These are phyloP conservation scores for Chaetomium globosum DNA, from an alignment of 2,329 filamentous ascomycete genomes.

Conservation along the genomic window DNA sequence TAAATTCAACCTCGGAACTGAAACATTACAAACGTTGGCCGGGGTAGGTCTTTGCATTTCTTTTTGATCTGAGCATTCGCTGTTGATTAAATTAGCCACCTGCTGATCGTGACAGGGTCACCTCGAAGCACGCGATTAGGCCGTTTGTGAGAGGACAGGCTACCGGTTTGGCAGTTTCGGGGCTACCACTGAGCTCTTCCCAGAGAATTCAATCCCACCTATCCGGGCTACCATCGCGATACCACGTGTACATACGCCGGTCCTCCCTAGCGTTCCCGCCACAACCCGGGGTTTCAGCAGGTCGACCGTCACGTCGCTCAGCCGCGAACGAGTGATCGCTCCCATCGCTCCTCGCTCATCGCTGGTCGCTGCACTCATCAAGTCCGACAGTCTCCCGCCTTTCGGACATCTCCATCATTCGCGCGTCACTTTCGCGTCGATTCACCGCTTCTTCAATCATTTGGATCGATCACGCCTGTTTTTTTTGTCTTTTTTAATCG, in stretches of 20 bases:
- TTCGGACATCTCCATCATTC: not conserved
- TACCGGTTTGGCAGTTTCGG: not conserved
- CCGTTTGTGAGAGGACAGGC: not conserved
- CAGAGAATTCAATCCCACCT: not conserved
- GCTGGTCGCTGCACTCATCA: not conserved
- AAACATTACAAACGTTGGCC: not conserved
- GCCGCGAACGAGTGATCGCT: not conserved
- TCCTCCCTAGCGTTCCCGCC: conserved; percentile 1
- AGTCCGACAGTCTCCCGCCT: not conserved
- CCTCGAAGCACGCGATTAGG: not conserved
- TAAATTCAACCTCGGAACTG: not conserved
- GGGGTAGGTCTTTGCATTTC: not conserved
- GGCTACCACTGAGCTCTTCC: not conserved
- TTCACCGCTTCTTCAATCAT: not conserved
- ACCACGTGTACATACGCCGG: conserved; percentile 13
- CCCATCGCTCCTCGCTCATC: not conserved
- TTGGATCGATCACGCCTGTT: not conserved
- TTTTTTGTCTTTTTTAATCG: not conserved
- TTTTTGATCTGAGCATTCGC: not conserved
- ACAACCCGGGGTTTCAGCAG: not conserved
- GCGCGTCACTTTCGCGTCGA: not conserved
- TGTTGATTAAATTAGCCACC: not conserved
- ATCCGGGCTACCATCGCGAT: conserved; percentile 11
- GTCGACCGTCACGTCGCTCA: not conserved
- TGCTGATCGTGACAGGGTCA: conserved; percentile 3